These are phyloP conservation scores for Candida coquimbonensis DNA, from an alignment of 805 yeast species.

Conservation along the genomic window DNA sequence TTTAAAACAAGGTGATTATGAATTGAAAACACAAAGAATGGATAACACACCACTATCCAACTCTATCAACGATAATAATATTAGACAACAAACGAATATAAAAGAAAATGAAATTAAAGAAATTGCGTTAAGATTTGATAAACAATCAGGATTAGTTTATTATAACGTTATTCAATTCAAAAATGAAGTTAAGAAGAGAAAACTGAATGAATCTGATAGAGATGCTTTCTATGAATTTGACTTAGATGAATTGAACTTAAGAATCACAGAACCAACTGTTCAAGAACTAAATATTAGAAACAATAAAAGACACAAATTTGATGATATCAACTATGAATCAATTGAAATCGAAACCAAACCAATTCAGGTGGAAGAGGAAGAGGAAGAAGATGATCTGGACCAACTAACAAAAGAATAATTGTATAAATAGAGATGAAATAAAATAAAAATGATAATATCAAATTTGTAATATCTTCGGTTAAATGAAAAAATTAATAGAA, in stretches of 20 bases:
- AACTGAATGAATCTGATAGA: constrained; percentile 48
- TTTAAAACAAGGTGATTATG: constrained; percentile 71
- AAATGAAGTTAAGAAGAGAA: constrained; percentile 76
- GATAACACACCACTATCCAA: constrained; percentile 10
- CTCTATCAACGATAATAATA: constrained; percentile 16
- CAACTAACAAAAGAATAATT: constrained; percentile 5
- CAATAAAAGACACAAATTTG: constrained; percentile 57
- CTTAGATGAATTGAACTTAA: constrained; percentile 53
- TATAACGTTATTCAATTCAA: constrained; percentile 76
- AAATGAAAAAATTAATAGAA: background rate
- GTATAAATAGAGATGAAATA: background rate
- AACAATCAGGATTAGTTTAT: constrained; percentile 51
- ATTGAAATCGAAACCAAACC: constrained; percentile 26
- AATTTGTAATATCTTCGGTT: background rate
- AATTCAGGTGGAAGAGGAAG: constrained; percentile 25
- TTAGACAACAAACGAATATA: constrained; percentile 10
- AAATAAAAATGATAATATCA: background rate
- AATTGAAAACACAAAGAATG: constrained; percentile 38
- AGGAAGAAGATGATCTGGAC: constrained; percentile 18
- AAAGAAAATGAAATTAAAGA: constrained; percentile 34
- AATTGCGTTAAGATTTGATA: constrained; percentile 54
- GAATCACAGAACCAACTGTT: constrained; percentile 66
- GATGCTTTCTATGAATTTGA: constrained; percentile 50
- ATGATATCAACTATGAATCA: constrained; percentile 72
- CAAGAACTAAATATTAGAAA: constrained; percentile 65